A percentile compares a stretch with the other conserved stretches of the same genome.
Conservation (phyloP, 768 basidiomycete species). For the Xerocomellus chrysenteron region DNA sequence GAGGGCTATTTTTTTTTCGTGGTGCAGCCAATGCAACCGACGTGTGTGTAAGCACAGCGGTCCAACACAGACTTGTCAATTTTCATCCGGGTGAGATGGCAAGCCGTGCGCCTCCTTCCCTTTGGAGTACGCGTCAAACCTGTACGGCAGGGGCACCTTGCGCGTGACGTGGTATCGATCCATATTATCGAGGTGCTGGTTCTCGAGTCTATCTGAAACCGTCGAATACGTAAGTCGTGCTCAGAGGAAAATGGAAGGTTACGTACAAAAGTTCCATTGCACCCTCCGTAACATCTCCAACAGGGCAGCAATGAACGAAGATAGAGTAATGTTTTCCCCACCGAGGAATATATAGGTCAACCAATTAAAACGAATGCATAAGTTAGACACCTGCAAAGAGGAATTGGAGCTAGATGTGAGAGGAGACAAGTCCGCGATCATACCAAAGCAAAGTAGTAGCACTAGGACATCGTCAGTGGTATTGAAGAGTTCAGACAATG, state of each 20-base stretch:
- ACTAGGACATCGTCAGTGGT: slow-evolving; percentile 34
- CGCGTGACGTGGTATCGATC: slow-evolving; percentile 75
- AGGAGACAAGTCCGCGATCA: slow-evolving; percentile 10
- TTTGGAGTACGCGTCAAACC: slow-evolving; percentile 44
- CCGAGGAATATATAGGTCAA: slow-evolving; percentile 64
- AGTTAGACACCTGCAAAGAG: slow-evolving; percentile 57
- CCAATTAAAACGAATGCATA: slow-evolving; percentile 83
- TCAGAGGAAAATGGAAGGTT: slow-evolving; percentile 2
- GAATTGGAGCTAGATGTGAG: not conserved
- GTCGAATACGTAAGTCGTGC: not conserved
- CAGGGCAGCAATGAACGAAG: slow-evolving; percentile 64
- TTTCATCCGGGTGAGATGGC: not conserved
- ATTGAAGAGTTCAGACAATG: not conserved
- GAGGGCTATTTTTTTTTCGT: too few relatives aligned
- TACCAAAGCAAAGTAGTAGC: slow-evolving; percentile 82
- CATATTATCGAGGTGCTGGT: slow-evolving; percentile 90
- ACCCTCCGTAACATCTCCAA: slow-evolving; percentile 79
- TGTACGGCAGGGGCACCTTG: slow-evolving; percentile 83
- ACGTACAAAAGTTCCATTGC: slow-evolving; percentile 91
- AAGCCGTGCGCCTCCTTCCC: slow-evolving; percentile 38
- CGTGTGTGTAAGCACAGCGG: not conserved
- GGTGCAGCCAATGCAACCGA: too few relatives aligned
- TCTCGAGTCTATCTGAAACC: slow-evolving; percentile 72
- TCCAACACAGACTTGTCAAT: not conserved
- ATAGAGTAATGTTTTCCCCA: slow-evolving; percentile 48